Evolutionary conservation across 495 filamentous ascomycete genomes (phyloP).

Genomic region (Paragyromitra xinjiangensis): DNA sequence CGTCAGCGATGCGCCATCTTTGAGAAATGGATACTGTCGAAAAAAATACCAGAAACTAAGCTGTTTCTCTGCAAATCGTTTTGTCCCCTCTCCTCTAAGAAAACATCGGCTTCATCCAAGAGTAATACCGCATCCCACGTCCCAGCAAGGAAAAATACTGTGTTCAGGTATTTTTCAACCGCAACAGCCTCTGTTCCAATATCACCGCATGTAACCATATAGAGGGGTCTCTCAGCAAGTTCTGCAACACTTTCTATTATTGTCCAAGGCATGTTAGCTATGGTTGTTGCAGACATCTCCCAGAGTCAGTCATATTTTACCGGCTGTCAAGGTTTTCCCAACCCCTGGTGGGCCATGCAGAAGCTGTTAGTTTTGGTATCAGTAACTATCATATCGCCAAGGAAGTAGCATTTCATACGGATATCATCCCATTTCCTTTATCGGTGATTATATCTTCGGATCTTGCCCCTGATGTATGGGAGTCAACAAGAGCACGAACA

Average conservation of each 20-base stretch:
- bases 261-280: background rate
- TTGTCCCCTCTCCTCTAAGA: constrained; percentile 62
- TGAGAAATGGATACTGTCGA: background rate
- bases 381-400: background rate
- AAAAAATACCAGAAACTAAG: constrained; percentile 58
- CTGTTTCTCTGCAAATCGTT: constrained; percentile 63
- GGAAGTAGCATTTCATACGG: background rate
- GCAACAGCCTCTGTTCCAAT: constrained; percentile 60
- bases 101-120: constrained; percentile 69
- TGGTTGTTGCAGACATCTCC: background rate
- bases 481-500: background rate
- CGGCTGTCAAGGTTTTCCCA: constrained; percentile 37
- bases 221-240: constrained; percentile 21
- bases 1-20: constrained; percentile 11
- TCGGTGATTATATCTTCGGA: background rate
- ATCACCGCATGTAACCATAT: constrained; percentile 43
- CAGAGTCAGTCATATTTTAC: background rate
- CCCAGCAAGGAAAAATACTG: constrained; percentile 60
- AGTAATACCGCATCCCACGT: constrained; percentile 65
- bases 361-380: background rate
- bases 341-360: constrained; percentile 40
- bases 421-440: background rate
- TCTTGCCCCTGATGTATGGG: background rate
- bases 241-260: constrained; percentile 42
- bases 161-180: constrained; percentile 61